Evolutionary conservation across 2,329 filamentous ascomycete genomes (phyloP), one percentile per base, ranked within the genome.

Genomic region (Alternaria triticina): DNA sequence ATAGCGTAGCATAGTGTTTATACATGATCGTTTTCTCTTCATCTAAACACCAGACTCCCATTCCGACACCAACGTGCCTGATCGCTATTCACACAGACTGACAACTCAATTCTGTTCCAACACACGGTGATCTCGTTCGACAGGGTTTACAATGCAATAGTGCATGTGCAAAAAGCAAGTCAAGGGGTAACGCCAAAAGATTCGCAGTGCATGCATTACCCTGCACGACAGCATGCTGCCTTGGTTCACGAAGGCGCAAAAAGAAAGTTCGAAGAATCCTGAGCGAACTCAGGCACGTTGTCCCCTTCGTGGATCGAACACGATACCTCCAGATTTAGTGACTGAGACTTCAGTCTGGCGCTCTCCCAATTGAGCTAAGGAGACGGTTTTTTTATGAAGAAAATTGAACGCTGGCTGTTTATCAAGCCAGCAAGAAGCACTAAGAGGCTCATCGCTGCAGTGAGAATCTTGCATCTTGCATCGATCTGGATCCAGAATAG

Each of bases 291-390:
- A 64, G 45, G 66, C 65, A 67, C 57, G 66, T 58, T 73, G 71
- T 72, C 71, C 70, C 70, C 70, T 72, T 71, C 69, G 71, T 70
- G 71, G 71, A 73, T 73, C 71, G 71, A 73, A 73, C 70, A 69
- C 70, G 69, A 71, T 71, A 73, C 70, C 70, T 72, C 70, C 70
- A 73, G 71, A 73, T 73, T 70, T 71, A 70, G 57, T 71, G 71
- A 73, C 71, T 65, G 70, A 70, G 61, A 71, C 71, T 73, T 73
- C 71, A 73, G 71, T 73, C 71, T 73, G 71, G 71, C 71, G 71
- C 71, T 73, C 71, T 73, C 71, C 71, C 71, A 73, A 72, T 70
- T 73, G 71, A 73, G 71, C 71, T 73, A 73, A 72, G 70, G 70
- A 70, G 70, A 72, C 70, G 61, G 51, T 1, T 54, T 45, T 62